A percentile compares a stretch with the other conserved stretches of the same genome.
phyloP scores from a whole-genome alignment of 768 basidiomycete species.

The Holtermanniella nyarrowii region DNA sequence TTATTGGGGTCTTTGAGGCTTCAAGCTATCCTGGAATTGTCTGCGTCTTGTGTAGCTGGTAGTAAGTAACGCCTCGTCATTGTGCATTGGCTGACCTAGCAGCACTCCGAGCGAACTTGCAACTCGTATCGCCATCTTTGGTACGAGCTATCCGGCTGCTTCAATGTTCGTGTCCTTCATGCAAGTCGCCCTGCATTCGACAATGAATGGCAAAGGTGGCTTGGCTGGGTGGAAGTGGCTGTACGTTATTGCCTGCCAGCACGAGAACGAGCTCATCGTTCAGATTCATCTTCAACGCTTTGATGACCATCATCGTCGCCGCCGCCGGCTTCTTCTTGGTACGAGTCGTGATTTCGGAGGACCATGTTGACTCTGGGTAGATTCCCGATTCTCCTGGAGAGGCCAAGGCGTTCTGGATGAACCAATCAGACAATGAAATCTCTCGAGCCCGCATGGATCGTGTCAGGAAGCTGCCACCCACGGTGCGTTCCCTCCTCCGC shows the following conservation, averaged over 20 bases:
- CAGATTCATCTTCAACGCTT: conserved; percentile 7
- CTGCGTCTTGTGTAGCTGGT: background rate
- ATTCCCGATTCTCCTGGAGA: conserved; percentile 13
- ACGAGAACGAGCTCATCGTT: background rate
- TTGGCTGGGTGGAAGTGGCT: conserved; percentile 19
- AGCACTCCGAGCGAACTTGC: conserved; percentile 17
- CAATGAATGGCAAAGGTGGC: conserved; percentile 12
- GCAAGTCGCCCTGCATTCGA: conserved; percentile 18
- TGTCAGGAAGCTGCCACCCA: conserved; percentile 12
- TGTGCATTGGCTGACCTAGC: background rate
- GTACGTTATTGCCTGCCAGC: conserved; percentile 6
- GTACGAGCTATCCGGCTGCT: conserved; percentile 16
- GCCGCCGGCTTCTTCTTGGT: conserved; percentile 7
- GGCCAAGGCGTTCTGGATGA: conserved; percentile 18
- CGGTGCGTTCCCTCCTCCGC: background rate
- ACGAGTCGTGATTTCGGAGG: background rate
- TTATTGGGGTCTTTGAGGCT: conserved; percentile 26
- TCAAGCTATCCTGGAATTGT: conserved; percentile 24
- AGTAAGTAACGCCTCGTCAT: background rate
- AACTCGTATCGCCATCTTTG: conserved; percentile 18
- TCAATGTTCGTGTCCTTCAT: conserved; percentile 19
- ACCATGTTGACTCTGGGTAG: background rate
- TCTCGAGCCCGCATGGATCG: conserved; percentile 12
- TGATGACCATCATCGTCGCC: conserved; percentile 20
- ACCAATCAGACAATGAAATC: conserved; percentile 12